Base-by-base conservation (phyloP, 2,329 filamentous ascomycete species). In the Colletotrichum caudatum region DNA sequence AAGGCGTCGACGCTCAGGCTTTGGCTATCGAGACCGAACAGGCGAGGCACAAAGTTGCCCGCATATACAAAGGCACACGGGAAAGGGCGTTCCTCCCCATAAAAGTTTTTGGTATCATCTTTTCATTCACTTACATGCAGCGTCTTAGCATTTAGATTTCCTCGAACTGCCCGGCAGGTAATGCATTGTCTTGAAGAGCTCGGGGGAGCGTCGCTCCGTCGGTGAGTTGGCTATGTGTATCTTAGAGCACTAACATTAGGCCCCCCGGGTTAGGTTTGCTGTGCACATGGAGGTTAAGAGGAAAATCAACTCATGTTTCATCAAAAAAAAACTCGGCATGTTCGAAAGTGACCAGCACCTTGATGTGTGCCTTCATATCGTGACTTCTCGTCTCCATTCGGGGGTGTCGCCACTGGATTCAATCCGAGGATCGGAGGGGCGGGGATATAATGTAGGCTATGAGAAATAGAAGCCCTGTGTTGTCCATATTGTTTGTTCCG, bases 211-310 rank as follows among this genome's bases (percentile, higher is more conserved):
- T 60, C 11, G 41, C 18, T 50, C 18, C 7, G 18, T 64, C 18
- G 44, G 26, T 46, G 37, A 66, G 50, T 56, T 59, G 11, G 26
- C 12, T 6, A 3, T 37, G 5, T 67, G 33, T 61, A 37, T 23
- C 37, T 14, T 56, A 35, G 41, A 51, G 11, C 44, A 58, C 29
- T 23, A 50, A 71, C 16, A 14, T 7, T 11, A 29, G 14, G 1
- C 18, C 48, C 35, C 8, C 29, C n/a, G 50, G 50, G 37, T 53
- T 9, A 29, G 20, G 16, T 66, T 41, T 44, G 14, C 67, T 44
- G 14, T 71, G 63, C 53, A 71, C 48, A 39, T 57, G 57, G 50
- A 50, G 57, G 7, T 3, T 20, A 29, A 50, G 56, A 61, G n/a
- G 18, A 63, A 59, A 54, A 54, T 16, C 23, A 48, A 26, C 4